Conservation (phyloP, 305 asterid genomes). For the Fraxinus paxiana region DNA sequence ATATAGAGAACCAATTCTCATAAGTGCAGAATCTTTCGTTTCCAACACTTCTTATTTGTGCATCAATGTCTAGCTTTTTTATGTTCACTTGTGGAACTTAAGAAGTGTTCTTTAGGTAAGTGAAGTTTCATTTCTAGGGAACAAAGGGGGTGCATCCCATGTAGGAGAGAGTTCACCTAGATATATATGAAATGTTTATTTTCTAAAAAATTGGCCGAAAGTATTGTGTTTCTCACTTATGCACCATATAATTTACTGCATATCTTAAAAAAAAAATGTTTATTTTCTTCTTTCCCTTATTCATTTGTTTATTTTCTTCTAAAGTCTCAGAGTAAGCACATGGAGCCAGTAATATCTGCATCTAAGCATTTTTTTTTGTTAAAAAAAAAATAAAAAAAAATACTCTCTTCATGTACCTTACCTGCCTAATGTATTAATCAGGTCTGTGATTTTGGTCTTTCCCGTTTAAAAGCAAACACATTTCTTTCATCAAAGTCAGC, state of each 20-base stretch:
- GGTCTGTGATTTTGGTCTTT: constrained; percentile 99
- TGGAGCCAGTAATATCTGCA: background rate
- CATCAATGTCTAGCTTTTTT: background rate
- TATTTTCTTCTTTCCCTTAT: constrained; percentile 1
- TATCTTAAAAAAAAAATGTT: background rate
- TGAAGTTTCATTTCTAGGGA: background rate
- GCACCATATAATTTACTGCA: background rate
- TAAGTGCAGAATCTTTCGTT: background rate
- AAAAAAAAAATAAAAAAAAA: background rate
- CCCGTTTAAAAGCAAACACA: constrained; percentile 91
- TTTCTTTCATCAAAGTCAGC: constrained; percentile 97
- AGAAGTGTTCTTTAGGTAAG: background rate
- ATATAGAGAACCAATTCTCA: background rate
- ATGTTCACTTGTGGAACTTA: background rate
- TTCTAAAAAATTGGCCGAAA: background rate
- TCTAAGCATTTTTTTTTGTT: background rate
- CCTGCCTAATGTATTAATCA: constrained; percentile 32
- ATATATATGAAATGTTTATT: background rate
- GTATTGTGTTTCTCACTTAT: background rate
- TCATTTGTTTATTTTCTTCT: background rate
- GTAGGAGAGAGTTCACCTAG: background rate
- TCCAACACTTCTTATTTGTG: background rate
- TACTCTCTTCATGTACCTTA: constrained; percentile 7
- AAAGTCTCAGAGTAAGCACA: background rate
- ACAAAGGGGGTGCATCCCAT: background rate